These are phyloP conservation scores for Carex scoparia DNA, from an alignment of 176 grass and related monocot species.

Conservation along the genomic window DNA sequence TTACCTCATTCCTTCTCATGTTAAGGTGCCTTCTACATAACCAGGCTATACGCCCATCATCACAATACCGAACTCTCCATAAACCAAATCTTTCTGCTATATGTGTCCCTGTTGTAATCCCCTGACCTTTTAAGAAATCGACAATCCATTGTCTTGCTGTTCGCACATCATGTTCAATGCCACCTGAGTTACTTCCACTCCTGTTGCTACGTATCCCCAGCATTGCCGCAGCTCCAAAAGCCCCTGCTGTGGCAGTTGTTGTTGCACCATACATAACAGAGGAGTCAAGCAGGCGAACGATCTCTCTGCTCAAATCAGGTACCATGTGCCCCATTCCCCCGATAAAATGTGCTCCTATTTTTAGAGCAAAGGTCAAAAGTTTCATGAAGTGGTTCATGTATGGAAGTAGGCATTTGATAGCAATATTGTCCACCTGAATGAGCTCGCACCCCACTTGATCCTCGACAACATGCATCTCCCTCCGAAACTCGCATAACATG, in stretches of 20 bases:
- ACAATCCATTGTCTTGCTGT: conserved; percentile 74
- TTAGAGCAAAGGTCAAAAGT: conserved; percentile 74
- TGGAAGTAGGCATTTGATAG: conserved; percentile 59
- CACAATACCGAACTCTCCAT: conserved; percentile 70
- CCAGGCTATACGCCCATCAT: conserved; percentile 68
- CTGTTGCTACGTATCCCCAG: conserved; percentile 39
- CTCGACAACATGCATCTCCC: conserved; percentile 87
- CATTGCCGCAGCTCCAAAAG: conserved; percentile 45
- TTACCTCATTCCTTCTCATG: conserved; percentile 46
- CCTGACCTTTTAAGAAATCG: conserved; percentile 78
- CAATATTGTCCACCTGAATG: conserved; percentile 70
- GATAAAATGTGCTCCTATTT: conserved; percentile 75
- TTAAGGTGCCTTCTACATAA: conserved; percentile 74
- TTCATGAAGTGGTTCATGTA: conserved; percentile 90
- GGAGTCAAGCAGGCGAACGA: conserved; percentile 61
- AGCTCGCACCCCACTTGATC: conserved; percentile 81
- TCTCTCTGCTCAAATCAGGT: conserved; percentile 72
- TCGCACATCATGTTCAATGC: conserved; percentile 52
- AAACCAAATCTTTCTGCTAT: conserved; percentile 74
- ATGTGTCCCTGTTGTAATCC: conserved; percentile 58
- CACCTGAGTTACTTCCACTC: conserved; percentile 21
- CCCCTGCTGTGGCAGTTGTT: conserved; percentile 53
- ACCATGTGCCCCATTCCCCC: conserved; percentile 92
- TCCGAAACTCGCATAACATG: conserved; percentile 72
- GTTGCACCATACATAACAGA: conserved; percentile 37